Percentiles rank a stretch among this genome's conserved stretches.
phyloP scores from a whole-genome alignment of 768 basidiomycete species.

The Butyriboletus loyo region DNA sequence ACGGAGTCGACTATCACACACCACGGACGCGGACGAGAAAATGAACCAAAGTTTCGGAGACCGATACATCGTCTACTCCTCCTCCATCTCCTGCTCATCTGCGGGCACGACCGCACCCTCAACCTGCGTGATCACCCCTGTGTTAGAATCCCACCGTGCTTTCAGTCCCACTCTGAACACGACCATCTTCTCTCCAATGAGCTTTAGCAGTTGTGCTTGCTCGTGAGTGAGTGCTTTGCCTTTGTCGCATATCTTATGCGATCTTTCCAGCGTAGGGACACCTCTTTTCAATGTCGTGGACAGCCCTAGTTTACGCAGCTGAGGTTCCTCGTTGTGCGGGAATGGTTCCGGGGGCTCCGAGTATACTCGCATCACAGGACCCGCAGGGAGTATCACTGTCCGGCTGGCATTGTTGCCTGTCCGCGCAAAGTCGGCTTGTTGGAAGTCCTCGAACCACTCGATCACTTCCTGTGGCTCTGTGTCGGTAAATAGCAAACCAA shows the following conservation, averaged over 20 bases:
- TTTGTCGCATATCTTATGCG: constrained; percentile 83
- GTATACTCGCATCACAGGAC: constrained; percentile 79
- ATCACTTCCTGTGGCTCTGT: constrained; percentile 85
- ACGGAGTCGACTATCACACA: background rate
- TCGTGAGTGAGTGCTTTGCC: constrained; percentile 79
- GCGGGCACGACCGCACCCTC: constrained; percentile 42
- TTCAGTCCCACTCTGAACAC: constrained; percentile 71
- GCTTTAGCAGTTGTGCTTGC: constrained; percentile 89
- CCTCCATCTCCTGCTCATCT: constrained; percentile 47
- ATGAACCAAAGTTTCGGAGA: background rate
- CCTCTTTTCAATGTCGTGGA: constrained; percentile 82
- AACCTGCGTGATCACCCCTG: constrained; percentile 60
- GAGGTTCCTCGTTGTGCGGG: constrained; percentile 97
- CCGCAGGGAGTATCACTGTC: constrained; percentile 73
- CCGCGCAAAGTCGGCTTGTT: constrained; percentile 88
- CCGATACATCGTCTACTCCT: constrained; percentile 33
- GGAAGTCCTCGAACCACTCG: constrained; percentile 93
- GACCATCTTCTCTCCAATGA: constrained; percentile 88
- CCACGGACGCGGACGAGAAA: background rate
- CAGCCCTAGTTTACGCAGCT: constrained; percentile 88
- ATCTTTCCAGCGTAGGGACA: constrained; percentile 74
- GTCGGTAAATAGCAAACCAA: constrained; percentile 91
- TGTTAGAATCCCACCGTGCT: constrained; percentile 68
- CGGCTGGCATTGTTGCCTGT: constrained; percentile 76
- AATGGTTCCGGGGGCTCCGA: constrained; percentile 85